phyloP scores from a whole-genome alignment of 176 grass and related monocot genomes.

The Tillandsia fasciculata region DNA sequence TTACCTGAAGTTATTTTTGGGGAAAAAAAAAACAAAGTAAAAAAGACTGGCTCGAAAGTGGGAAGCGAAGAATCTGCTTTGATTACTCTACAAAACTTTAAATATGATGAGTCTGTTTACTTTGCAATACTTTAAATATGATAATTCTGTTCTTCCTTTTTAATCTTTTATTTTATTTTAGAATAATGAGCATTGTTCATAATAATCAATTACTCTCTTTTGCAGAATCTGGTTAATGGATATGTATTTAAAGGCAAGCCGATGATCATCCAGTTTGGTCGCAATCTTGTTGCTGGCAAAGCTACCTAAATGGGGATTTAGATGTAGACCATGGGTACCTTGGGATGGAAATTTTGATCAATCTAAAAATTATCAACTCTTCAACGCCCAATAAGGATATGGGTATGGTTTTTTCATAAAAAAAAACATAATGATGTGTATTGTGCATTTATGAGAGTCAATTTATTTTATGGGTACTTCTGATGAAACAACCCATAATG shows the following conservation, averaged over 20 bases:
- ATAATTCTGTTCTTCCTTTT: neutral
- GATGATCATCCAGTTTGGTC: slow-evolving; percentile 89
- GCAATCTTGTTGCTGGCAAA: slow-evolving; percentile 66
- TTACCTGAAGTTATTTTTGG: no score
- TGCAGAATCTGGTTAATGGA: slow-evolving; percentile 84
- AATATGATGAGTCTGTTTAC: no score
- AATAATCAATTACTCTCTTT: slow-evolving; percentile 8
- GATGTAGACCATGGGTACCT: no score
- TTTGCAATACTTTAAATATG: no score
- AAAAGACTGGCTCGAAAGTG: no score
- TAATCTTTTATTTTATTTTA: neutral
- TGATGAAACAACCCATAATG: no score
- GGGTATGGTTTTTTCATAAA: neutral
- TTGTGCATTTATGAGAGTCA: neutral
- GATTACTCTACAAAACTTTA: no score
- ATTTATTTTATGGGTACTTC: no score
- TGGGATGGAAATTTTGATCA: neutral
- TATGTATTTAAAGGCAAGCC: slow-evolving; percentile 85
- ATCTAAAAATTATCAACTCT: neutral
- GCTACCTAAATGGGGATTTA: neutral
- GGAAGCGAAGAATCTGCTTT: no score
- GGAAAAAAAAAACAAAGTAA: no score
- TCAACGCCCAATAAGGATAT: neutral
- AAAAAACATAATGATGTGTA: neutral
- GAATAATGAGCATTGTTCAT: neutral